Base-by-base conservation (phyloP, 2,329 filamentous ascomycete species). In the Cladosporium halotolerans region DNA sequence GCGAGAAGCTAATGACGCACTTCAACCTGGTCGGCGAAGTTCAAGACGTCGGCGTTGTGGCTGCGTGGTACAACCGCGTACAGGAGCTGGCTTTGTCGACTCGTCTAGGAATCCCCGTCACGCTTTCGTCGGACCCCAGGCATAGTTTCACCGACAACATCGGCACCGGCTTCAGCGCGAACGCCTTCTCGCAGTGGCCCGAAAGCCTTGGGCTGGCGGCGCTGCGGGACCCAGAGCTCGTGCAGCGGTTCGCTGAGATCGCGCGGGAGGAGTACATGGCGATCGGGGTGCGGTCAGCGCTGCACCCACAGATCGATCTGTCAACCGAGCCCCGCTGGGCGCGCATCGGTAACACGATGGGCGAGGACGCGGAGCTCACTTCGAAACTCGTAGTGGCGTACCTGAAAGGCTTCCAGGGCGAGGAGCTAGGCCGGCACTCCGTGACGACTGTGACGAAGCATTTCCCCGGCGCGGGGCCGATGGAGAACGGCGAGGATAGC, bases 401-500 rank as follows among this genome's bases (percentile, higher is more conserved):
- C 51, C 72, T 79, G 58, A 70, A 73, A 45, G 76, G 76, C 16
- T 73, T 79, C 46, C 75, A 77, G 31, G 75, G 73, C 0, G 66
- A 71, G 2, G 63, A 68, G 34, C 64, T 78, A 11, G 76, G 76
- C 0, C 58, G 63, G 0, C 56, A 71, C 31, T 76, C 73, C 1
- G 72, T 79, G 2, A 72, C 71, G 1, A 76, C 77, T 0, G 72
- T 79, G 1, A 78, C 77, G 0, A 80, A 80, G 63, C 77, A 80
- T 55, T 80, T 80, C 58, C 77, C 77, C 0, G 78, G 78, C 4
- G 75, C 71, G 7, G 78, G 78, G 0, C 71, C 77, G 0, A 70
- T 75, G 60, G 65, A 76, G 55, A 66, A 76, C 45, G 78, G 78
- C n/a, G 75, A 79, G 45, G 78, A 80, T 58, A 72, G 74, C 13